phyloP scores from a whole-genome alignment of 257 asterid genomes.

The Solanum pennellii region DNA sequence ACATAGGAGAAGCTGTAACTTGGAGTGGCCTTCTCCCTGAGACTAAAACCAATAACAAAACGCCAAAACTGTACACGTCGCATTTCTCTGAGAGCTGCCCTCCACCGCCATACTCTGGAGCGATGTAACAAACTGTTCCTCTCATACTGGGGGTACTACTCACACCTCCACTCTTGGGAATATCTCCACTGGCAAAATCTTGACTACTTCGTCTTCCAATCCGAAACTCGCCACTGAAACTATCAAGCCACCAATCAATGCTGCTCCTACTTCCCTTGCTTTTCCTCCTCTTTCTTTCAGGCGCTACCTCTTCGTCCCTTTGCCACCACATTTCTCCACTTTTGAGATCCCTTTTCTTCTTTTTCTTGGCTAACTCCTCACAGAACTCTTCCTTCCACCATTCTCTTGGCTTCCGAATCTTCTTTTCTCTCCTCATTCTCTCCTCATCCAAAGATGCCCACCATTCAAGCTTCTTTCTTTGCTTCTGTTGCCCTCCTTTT shows the following conservation, averaged over 20 bases:
- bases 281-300: conserved; percentile 44
- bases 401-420: conserved; percentile 55
- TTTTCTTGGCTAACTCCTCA: conserved; percentile 68
- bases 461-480: conserved; percentile 66
- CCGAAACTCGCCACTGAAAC: conserved; percentile 76
- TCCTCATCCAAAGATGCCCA: conserved; percentile 58
- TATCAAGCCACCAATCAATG: conserved; percentile 79
- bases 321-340: conserved; percentile 77
- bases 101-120: conserved; percentile 80
- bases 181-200: conserved; percentile 61
- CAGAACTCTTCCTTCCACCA: conserved; percentile 99
- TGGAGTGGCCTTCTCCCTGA: conserved; percentile 95
- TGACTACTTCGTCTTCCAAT: conserved; percentile 59
- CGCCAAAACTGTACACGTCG: conserved; percentile 90
- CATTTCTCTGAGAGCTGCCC: conserved; percentile 62
- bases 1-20: conserved; percentile 85
- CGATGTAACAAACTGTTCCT: conserved; percentile 87
- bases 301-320: conserved; percentile 49
- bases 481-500: conserved; percentile 36
- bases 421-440: conserved; percentile 36
- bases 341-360: conserved; percentile 35
- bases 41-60: conserved; percentile 54
- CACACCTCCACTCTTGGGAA: conserved; percentile 84
- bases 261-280: conserved; percentile 46
- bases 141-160: conserved; percentile 97